Evolutionary conservation across 2,329 filamentous ascomycete species (phyloP).

Genomic region (Aspergillus ochraceus): DNA sequence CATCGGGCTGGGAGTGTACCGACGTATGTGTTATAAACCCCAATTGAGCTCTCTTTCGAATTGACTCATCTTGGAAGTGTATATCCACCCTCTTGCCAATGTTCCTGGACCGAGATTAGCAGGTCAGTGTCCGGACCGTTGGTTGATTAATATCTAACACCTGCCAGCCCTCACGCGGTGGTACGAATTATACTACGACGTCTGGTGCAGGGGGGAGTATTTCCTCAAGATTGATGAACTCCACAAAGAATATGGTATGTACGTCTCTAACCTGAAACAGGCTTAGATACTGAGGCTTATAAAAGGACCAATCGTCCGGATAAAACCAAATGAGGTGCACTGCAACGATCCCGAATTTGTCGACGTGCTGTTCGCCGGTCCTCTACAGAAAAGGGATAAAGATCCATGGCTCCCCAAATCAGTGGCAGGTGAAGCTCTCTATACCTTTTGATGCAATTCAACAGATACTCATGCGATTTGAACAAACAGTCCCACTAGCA

Average conservation of each 20-base stretch:
- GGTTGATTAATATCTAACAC: conserved; percentile 18
- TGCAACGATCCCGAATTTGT: conserved; percentile 34
- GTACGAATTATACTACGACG: background rate
- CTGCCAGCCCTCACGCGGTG: background rate
- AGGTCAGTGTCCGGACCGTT: conserved; percentile 21
- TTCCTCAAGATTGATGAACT: conserved; percentile 16
- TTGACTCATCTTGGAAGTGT: background rate
- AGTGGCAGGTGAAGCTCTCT: background rate
- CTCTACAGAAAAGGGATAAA: conserved; percentile 23
- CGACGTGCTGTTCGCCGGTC: conserved; percentile 31
- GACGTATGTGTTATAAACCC: background rate
- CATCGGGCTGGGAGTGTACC: background rate
- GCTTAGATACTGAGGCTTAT: background rate
- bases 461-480: background rate
- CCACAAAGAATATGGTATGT: conserved; percentile 27
- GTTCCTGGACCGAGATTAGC: conserved; percentile 35
- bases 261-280: background rate
- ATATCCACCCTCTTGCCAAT: conserved; percentile 28
- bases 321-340: conserved; percentile 38
- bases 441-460: background rate
- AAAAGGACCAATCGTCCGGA: conserved; percentile 35
- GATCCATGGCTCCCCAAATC: conserved; percentile 24
- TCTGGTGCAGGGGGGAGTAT: background rate
- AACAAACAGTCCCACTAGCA: background rate
- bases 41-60: background rate